phyloP scores from a whole-genome alignment of 768 basidiomycete species.

The Lactifluus subvellereus region DNA sequence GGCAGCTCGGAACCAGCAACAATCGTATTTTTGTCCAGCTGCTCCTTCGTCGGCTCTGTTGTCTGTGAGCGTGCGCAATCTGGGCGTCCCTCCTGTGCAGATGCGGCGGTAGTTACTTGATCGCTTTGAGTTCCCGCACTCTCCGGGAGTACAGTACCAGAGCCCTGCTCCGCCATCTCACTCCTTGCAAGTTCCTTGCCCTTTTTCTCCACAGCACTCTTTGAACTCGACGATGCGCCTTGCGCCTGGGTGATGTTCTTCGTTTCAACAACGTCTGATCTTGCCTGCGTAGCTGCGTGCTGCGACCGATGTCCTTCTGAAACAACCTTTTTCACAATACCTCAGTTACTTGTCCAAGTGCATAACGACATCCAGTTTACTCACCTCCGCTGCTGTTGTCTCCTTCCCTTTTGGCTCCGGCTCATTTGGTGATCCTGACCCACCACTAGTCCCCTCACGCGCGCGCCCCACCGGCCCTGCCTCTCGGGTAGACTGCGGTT shows the following conservation, averaged over 20 bases:
- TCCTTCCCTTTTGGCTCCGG: constrained; percentile 9
- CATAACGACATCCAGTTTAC: constrained; percentile 12
- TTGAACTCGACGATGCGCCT: constrained; percentile 2
- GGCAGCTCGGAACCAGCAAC: neutral
- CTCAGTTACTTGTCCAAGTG: constrained; percentile 13
- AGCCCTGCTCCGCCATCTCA: constrained; percentile 9
- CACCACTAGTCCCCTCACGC: neutral
- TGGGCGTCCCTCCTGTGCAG: neutral
- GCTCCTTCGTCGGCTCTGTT: constrained; percentile 15
- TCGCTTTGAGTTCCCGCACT: constrained; percentile 10
- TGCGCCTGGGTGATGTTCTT: neutral
- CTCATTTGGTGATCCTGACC: neutral
- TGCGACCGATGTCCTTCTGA: constrained; percentile 4
- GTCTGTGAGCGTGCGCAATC: constrained; percentile 15
- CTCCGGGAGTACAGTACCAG: constrained; percentile 8
- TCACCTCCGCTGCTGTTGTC: constrained; percentile 13
- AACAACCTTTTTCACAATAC: constrained; percentile 18
- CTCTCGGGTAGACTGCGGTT: neutral
- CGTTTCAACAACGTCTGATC: neutral
- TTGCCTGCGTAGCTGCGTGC: neutral
- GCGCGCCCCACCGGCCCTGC: neutral
- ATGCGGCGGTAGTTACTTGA: neutral
- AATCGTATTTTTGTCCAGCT: neutral
- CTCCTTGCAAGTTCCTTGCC: constrained; percentile 13
- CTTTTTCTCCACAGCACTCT: neutral